Percentiles rank a stretch among this genome's conserved stretches.
These are phyloP conservation scores for Leccinum arenicola DNA, from an alignment of 768 basidiomycete genomes.

Conservation along the genomic window DNA sequence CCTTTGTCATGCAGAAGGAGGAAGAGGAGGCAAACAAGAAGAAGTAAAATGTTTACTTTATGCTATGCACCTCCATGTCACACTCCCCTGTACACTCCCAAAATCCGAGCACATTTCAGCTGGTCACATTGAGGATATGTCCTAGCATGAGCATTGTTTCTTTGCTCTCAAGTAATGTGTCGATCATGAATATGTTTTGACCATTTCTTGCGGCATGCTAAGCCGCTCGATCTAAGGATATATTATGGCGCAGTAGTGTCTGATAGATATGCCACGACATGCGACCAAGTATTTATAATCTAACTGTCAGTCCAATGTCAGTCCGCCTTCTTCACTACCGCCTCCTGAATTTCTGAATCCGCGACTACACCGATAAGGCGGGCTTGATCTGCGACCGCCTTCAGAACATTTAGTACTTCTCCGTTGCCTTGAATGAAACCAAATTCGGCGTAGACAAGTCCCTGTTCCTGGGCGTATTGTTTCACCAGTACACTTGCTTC, in stretches of 20 bases:
- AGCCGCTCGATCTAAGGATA: not conserved
- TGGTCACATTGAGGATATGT: conserved; percentile 25
- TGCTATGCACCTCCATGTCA: conserved; percentile 23
- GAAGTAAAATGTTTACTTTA: conserved; percentile 52
- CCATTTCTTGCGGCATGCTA: conserved; percentile 1
- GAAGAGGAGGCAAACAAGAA: conserved; percentile 93
- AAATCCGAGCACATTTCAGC: conserved; percentile 33
- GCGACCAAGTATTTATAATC: not conserved
- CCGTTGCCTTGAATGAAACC: conserved; percentile 84
- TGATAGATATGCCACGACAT: not conserved
- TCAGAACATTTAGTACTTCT: conserved; percentile 80
- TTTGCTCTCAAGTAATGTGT: not conserved
- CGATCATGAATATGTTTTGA: not conserved
- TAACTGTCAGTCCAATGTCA: not conserved
- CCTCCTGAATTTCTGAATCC: conserved; percentile 64
- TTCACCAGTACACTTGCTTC: conserved; percentile 83
- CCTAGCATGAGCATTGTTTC: conserved; percentile 25
- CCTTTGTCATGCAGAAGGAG: conserved; percentile 55
- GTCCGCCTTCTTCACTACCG: conserved; percentile 47
- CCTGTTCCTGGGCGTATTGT: conserved; percentile 82
- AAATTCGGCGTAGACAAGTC: conserved; percentile 86
- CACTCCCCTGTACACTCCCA: conserved; percentile 32
- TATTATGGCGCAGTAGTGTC: not conserved
- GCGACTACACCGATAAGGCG: conserved; percentile 81
- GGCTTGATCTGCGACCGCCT: conserved; percentile 84